Evolutionary conservation across 192 early-diverging fungal species (phyloP).

Genomic region (Umbelopsis sp.): DNA sequence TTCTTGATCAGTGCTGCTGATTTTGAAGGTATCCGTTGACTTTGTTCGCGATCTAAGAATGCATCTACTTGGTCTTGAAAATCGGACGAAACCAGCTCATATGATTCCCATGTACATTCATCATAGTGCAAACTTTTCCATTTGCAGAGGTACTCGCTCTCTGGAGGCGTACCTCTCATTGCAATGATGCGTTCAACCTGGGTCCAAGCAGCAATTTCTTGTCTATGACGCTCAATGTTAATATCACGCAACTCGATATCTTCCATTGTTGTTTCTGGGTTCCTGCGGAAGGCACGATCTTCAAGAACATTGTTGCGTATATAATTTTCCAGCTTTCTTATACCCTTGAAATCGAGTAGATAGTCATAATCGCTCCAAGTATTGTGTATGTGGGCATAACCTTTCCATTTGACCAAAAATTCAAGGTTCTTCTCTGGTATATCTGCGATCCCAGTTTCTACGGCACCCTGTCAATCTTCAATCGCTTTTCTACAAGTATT

Average conservation of each 20-base stretch:
- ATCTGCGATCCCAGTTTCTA: conserved; percentile 42
- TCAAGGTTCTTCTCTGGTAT: conserved; percentile 63
- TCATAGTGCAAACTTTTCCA: conserved; percentile 90
- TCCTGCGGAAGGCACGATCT: conserved; percentile 57
- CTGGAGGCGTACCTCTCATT: conserved; percentile 52
- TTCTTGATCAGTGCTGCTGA: conserved; percentile 52
- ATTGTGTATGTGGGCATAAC: conserved; percentile 85
- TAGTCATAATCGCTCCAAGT: conserved; percentile 82
- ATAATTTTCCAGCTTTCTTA: conserved; percentile 89
- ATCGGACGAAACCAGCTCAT: conserved; percentile 65
- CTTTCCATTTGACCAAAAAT: conserved; percentile 95
- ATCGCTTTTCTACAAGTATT: no score
- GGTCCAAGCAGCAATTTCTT: conserved; percentile 80
- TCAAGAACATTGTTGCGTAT: conserved; percentile 64
- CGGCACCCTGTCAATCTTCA: neutral
- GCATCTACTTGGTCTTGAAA: conserved; percentile 87
- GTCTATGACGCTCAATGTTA: conserved; percentile 78
- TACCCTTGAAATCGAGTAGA: conserved; percentile 78
- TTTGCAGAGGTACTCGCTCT: conserved; percentile 90
- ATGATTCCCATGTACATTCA: conserved; percentile 89
- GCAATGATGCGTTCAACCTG: conserved; percentile 91
- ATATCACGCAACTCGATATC: conserved; percentile 91
- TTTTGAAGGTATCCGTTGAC: conserved; percentile 73
- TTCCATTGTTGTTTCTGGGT: conserved; percentile 76
- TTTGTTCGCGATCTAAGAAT: conserved; percentile 80